Percentiles rank a stretch among this genome's conserved stretches.
These are phyloP conservation scores for Endoconidiophora polonica DNA, from an alignment of 2,329 filamentous ascomycete species.

Conservation along the genomic window DNA sequence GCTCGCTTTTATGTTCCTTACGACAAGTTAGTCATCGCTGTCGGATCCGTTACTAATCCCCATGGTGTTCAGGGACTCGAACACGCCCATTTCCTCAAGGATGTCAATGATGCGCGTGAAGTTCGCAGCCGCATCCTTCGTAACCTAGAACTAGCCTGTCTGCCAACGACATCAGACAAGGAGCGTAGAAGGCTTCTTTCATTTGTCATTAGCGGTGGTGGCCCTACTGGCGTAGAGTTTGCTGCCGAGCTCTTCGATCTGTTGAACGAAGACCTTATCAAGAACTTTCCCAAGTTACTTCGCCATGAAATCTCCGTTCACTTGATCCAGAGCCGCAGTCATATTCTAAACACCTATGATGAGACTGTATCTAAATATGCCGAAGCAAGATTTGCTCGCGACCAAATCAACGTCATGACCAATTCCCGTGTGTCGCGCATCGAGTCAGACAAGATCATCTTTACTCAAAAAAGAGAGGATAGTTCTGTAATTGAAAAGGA, in stretches of 20 bases:
- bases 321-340: constrained; percentile 81
- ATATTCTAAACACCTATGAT: constrained; percentile 97
- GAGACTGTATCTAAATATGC: constrained; percentile 86
- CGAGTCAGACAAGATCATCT: constrained; percentile 64
- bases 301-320: constrained; percentile 97
- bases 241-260: constrained; percentile 92
- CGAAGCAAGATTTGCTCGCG: constrained; percentile 76
- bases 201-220: constrained; percentile 90
- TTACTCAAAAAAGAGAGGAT: constrained; percentile 62
- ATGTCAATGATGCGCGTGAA: constrained; percentile 76
- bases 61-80: constrained; percentile 93
- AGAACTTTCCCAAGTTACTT: constrained; percentile 73
- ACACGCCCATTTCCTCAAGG: constrained; percentile 87
- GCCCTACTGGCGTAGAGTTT: constrained; percentile 93
- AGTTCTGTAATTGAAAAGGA: constrained; percentile 74
- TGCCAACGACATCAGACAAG: constrained; percentile 82
- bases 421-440: constrained; percentile 91
- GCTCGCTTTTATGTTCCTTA: constrained; percentile 86
- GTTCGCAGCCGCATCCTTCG: constrained; percentile 80
- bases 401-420: constrained; percentile 79
- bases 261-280: constrained; percentile 79
- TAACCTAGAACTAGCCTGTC: constrained; percentile 77
- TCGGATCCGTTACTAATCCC: constrained; percentile 83
- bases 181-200: constrained; percentile 78
- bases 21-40: constrained; percentile 85